Conservation (phyloP, 225 moss, liverwort and hornwort species). For the Physcomitrium patens region DNA sequence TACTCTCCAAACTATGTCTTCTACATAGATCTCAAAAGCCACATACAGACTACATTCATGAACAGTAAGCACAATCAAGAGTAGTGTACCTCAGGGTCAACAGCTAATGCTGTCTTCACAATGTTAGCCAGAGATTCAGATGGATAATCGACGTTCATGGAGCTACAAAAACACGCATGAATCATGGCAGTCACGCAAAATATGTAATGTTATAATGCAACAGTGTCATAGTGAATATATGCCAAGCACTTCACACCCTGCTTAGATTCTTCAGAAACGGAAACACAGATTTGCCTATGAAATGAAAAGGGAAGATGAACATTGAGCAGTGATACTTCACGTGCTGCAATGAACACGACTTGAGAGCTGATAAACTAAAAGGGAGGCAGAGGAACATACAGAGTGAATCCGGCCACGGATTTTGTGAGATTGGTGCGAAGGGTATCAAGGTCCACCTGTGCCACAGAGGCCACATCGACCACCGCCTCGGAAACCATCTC, state of each 20-base stretch:
- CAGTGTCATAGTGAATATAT: background rate
- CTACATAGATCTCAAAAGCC: no score
- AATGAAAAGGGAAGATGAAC: no score
- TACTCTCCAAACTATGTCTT: background rate
- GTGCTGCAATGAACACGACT: background rate
- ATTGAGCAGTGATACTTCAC: background rate
- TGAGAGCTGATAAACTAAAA: background rate
- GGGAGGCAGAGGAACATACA: conserved; percentile 27
- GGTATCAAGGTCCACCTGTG: conserved; percentile 22
- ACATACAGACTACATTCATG: background rate
- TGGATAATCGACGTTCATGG: conserved; percentile 45
- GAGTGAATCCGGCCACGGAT: conserved; percentile 46
- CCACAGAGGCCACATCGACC: conserved; percentile 17
- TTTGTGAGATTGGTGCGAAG: conserved; percentile 40
- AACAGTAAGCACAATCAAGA: background rate
- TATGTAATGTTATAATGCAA: background rate
- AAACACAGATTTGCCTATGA: background rate
- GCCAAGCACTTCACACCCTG: no score
- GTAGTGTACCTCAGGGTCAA: conserved; percentile 45
- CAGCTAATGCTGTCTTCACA: conserved; percentile 45
- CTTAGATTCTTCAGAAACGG: no score
- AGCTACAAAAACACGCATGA: conserved; percentile 32
- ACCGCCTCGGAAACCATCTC: conserved; percentile 26
- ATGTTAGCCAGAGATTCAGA: conserved; percentile 41
- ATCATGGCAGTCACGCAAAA: background rate